Conservation (phyloP, 805 yeast species). For the Metschnikowia lachancei region DNA sequence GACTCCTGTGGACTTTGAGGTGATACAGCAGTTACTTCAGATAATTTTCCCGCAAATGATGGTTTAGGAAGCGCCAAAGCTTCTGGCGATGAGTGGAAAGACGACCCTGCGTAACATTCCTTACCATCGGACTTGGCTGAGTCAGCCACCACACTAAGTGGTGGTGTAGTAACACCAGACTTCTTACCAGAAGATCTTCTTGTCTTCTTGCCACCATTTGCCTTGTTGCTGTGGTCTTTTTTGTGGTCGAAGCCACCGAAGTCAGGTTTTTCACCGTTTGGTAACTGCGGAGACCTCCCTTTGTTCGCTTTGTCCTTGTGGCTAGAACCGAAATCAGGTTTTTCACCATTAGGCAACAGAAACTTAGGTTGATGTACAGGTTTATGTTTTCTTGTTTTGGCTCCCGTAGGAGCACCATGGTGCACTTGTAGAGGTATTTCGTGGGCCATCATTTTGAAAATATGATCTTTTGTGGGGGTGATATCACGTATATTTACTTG, state of each 20-base stretch:
- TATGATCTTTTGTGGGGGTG: slow-evolving; percentile 1
- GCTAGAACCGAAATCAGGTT: slow-evolving; percentile 27
- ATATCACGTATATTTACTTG: neutral
- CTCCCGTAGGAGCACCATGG: slow-evolving; percentile 15
- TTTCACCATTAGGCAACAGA: slow-evolving; percentile 30
- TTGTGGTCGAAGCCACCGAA: slow-evolving; percentile 18
- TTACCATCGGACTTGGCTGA: slow-evolving; percentile 8
- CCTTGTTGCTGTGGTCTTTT: slow-evolving; percentile 1
- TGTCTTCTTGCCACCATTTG: slow-evolving; percentile 7
- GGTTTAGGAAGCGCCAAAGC: slow-evolving; percentile 57
- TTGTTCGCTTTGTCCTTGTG: slow-evolving; percentile 10
- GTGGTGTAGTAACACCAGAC: slow-evolving; percentile 1
- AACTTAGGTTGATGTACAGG: slow-evolving; percentile 18
- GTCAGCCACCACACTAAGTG: neutral
- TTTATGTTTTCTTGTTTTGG: slow-evolving; percentile 17
- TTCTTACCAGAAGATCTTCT: slow-evolving; percentile 8
- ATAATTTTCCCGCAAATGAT: slow-evolving; percentile 38
- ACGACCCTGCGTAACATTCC: slow-evolving; percentile 52
- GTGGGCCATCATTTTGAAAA: slow-evolving; percentile 25
- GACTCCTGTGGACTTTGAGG: neutral
- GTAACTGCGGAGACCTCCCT: slow-evolving; percentile 16
- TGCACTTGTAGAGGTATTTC: slow-evolving; percentile 31
- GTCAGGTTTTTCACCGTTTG: slow-evolving; percentile 28
- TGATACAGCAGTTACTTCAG: slow-evolving; percentile 13
- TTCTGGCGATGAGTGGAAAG: slow-evolving; percentile 56